Conservation (phyloP, 176 grass and related monocot genomes). For the Aegilops tauschii region DNA sequence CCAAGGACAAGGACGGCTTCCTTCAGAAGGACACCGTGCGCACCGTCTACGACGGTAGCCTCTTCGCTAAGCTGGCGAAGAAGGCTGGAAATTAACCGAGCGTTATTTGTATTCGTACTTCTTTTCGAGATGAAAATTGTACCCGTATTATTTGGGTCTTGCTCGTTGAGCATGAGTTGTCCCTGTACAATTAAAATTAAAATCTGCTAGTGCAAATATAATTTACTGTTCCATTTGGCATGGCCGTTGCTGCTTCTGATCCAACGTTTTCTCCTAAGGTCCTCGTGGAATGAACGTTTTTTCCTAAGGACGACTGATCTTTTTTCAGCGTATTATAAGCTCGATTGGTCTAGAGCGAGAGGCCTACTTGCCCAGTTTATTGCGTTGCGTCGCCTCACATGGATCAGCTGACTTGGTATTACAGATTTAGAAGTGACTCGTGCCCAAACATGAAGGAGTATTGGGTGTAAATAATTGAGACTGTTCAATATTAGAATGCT, state of each 20-base stretch:
- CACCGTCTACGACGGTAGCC: conserved; percentile 57
- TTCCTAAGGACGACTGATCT: neutral
- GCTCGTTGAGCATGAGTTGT: neutral
- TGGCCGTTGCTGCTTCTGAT: neutral
- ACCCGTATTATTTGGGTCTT: neutral
- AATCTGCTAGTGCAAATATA: neutral
- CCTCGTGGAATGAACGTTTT: neutral
- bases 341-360: neutral
- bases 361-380: neutral
- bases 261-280: neutral
- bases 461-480: no score
- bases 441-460: no score
- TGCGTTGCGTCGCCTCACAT: neutral
- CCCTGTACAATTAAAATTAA: neutral
- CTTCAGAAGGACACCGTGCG: conserved; percentile 46
- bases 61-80: conserved; percentile 53
- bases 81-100: neutral
- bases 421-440: neutral
- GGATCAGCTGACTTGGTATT: neutral
- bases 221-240: neutral
- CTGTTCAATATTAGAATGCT: no score
- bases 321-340: neutral
- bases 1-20: conserved; percentile 63
- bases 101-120: neutral
- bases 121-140: neutral